Conservation (phyloP, 208 protist genomes). For the Phytomonas francai region DNA sequence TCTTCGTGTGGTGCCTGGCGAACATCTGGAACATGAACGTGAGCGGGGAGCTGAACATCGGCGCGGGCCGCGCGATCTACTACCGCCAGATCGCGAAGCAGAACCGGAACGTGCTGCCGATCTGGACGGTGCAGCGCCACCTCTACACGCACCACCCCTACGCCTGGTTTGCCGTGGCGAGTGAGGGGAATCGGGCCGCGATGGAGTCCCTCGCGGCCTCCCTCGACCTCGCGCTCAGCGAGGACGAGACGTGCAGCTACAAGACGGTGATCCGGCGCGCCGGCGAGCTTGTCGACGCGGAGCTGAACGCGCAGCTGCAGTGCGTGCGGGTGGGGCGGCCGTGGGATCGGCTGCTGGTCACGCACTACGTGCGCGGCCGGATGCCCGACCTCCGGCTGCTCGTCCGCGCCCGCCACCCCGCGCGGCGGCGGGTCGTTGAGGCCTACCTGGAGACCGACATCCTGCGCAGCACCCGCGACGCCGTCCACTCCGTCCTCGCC, state of each 20-base stretch:
- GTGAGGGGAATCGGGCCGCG: constrained; percentile 39
- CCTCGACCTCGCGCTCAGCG: constrained; percentile 54
- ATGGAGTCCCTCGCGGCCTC: constrained; percentile 44
- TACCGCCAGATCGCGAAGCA: constrained; percentile 80
- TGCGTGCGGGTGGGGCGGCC: constrained; percentile 60
- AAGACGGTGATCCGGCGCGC: constrained; percentile 47
- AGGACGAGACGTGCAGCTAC: constrained; percentile 77
- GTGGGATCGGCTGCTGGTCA: constrained; percentile 83
- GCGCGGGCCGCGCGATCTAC: constrained; percentile 72
- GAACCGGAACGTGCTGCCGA: constrained; percentile 72
- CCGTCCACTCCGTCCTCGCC: constrained; percentile 78
- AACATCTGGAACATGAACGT: constrained; percentile 90
- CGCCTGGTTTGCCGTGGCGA: constrained; percentile 82
- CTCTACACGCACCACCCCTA: constrained; percentile 80
- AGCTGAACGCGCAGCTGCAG: constrained; percentile 81
- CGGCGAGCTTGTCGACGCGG: constrained; percentile 59
- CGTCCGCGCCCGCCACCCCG: constrained; percentile 73
- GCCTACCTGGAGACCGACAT: constrained; percentile 76
- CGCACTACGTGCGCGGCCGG: constrained; percentile 75
- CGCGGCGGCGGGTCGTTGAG: constrained; percentile 79
- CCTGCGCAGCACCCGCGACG: constrained; percentile 74
- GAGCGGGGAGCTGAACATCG: constrained; percentile 85
- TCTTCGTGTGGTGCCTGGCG: constrained; percentile 77
- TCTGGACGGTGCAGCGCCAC: constrained; percentile 77
- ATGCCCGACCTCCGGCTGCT: constrained; percentile 85